A percentile compares a stretch with the other conserved stretches of the same genome.
Evolutionary conservation across 495 filamentous ascomycete species (phyloP).

Genomic region (Glonium stellatum): DNA sequence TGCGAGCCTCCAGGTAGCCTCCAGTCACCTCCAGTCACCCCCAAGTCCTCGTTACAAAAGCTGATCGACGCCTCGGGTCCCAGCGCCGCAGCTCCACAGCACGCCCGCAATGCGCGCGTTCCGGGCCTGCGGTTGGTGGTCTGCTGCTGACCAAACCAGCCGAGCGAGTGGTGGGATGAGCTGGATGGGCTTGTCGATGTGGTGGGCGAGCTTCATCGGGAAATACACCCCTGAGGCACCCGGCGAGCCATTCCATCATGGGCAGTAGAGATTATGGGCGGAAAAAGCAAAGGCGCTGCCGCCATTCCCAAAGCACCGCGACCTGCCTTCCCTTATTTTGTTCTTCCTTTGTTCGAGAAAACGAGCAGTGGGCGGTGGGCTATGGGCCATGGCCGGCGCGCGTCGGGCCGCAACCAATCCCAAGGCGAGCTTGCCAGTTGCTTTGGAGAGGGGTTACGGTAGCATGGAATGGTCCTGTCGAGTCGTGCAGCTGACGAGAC

Average conservation of each 20-base stretch:
- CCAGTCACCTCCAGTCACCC: neutral
- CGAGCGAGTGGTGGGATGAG: neutral
- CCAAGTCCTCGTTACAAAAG: neutral
- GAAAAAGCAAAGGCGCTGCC: neutral
- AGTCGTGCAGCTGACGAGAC: neutral
- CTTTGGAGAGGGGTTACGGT: neutral
- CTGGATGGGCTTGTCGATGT: neutral
- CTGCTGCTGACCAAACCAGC: too few species aligned
- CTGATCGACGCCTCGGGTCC: neutral
- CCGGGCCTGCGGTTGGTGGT: too few species aligned
- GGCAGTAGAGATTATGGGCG: neutral
- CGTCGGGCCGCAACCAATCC: constrained; percentile 57
- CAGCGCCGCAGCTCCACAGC: too few species aligned
- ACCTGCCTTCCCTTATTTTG: neutral
- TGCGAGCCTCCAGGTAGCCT: too few species aligned
- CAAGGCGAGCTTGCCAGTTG: neutral
- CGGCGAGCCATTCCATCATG: neutral
- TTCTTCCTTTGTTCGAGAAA: neutral
- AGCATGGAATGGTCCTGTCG: neutral
- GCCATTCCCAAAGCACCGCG: neutral
- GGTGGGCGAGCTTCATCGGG: neutral
- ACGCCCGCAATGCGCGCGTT: too few species aligned
- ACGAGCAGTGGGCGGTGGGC: neutral
- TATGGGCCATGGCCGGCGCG: constrained; percentile 50
- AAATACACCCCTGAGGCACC: neutral